Conservation (phyloP, 2,329 filamentous ascomycete species). For the Rhynchosporium graminicola region DNA sequence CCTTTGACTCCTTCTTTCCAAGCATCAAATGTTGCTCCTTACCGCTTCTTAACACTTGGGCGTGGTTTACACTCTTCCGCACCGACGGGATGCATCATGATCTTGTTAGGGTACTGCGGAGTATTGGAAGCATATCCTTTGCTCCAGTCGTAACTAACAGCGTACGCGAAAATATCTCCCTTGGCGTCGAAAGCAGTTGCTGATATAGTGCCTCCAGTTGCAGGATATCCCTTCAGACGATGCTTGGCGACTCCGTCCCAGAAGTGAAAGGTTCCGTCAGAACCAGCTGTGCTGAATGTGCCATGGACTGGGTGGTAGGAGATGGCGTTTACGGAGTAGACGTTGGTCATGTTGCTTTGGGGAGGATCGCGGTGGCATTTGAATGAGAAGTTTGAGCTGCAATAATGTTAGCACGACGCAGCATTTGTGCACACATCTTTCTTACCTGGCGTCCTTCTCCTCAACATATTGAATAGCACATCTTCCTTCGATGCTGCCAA, state of each 20-base stretch:
- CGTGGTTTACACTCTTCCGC: constrained; percentile 63
- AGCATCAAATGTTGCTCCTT: constrained; percentile 15
- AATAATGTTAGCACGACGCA: constrained; percentile 19
- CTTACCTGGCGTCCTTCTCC: constrained; percentile 81
- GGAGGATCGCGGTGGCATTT: constrained; percentile 93
- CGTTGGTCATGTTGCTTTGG: constrained; percentile 75
- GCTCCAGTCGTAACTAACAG: constrained; percentile 96
- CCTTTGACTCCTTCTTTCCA: not conserved
- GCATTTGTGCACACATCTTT: not conserved
- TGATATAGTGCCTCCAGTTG: constrained; percentile 83
- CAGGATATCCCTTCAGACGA: constrained; percentile 83
- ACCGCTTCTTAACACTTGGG: constrained; percentile 43
- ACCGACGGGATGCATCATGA: constrained; percentile 78
- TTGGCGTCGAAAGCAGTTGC: constrained; percentile 87
- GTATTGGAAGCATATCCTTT: constrained; percentile 91
- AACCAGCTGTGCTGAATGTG: constrained; percentile 96
- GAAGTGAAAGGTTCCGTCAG: constrained; percentile 95
- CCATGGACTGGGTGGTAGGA: constrained; percentile 96
- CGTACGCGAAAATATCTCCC: constrained; percentile 83
- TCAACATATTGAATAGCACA: constrained; percentile 99
- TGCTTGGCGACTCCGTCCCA: constrained; percentile 94
- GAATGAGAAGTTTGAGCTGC: constrained; percentile 92
- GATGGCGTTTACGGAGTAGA: constrained; percentile 95
- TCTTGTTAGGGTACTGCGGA: constrained; percentile 72
- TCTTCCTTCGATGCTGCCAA: constrained; percentile 94